phyloP scores from a whole-genome alignment of 2,329 filamentous ascomycete genomes.

The Trichoderma aggressivum region DNA sequence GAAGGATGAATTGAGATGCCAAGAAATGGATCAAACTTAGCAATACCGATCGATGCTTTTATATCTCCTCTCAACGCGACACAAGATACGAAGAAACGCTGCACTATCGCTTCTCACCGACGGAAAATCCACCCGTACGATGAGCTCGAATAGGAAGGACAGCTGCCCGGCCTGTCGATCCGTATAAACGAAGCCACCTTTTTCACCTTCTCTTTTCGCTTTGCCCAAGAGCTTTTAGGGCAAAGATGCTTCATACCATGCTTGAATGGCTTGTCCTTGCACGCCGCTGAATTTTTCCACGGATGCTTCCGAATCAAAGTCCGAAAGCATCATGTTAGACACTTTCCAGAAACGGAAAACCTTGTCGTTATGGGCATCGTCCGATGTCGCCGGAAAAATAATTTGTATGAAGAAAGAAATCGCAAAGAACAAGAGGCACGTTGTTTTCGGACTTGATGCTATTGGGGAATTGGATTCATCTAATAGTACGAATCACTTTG shows the following conservation, averaged over 20 bases:
- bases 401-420: background rate
- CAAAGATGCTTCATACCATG: background rate
- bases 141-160: background rate
- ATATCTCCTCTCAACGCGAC: background rate
- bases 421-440: background rate
- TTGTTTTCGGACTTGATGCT: background rate
- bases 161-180: background rate
- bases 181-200: background rate
- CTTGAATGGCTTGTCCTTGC: background rate
- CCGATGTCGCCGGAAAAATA: background rate
- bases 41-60: background rate
- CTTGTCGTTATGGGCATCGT: background rate
- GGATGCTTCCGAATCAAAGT: background rate
- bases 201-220: background rate
- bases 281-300: background rate
- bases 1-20: background rate
- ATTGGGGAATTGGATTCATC: background rate
- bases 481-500: background rate
- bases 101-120: background rate
- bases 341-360: background rate
- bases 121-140: background rate
- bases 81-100: background rate
- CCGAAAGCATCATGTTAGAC: background rate
- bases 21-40: background rate
- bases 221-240: background rate